Evolutionary conservation across 2,329 filamentous ascomycete genomes (phyloP).

Genomic region (Aureobasidium sp.): DNA sequence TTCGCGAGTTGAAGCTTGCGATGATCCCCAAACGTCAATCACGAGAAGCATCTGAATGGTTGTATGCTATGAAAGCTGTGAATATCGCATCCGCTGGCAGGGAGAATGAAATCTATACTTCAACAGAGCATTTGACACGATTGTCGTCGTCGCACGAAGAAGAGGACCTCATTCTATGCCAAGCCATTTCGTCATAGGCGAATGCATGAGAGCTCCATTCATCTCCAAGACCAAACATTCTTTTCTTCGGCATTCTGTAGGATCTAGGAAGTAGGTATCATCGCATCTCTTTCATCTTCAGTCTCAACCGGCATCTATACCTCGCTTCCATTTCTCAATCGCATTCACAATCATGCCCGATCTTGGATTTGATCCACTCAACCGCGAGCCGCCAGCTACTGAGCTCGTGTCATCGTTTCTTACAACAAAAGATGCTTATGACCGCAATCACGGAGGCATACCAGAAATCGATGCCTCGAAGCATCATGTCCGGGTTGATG

Average conservation of each 20-base stretch:
- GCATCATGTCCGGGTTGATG: constrained; percentile 43
- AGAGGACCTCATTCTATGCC: neutral
- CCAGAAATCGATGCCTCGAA: constrained; percentile 23
- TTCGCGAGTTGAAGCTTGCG: neutral
- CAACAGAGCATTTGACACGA: too few species aligned
- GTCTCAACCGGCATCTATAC: neutral
- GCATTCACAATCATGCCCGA: constrained; percentile 5
- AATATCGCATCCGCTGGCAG: too few species aligned
- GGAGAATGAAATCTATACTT: too few species aligned
- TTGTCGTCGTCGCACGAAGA: neutral
- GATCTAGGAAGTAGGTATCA: neutral
- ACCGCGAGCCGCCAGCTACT: constrained; percentile 40
- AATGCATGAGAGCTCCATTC: neutral
- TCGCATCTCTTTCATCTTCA: neutral
- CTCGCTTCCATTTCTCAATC: neutral
- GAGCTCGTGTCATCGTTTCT: constrained; percentile 45
- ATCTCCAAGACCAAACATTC: neutral
- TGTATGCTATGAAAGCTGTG: too few species aligned
- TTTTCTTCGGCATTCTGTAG: neutral
- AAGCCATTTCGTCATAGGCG: constrained; percentile 10
- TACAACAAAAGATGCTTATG: constrained; percentile 43
- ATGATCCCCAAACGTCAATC: neutral
- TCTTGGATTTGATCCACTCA: constrained; percentile 34
- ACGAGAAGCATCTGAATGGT: neutral
- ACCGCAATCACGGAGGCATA: constrained; percentile 35